These are phyloP conservation scores for Epichloe typhina DNA, from an alignment of 2,329 filamentous ascomycete genomes.

Conservation along the genomic window DNA sequence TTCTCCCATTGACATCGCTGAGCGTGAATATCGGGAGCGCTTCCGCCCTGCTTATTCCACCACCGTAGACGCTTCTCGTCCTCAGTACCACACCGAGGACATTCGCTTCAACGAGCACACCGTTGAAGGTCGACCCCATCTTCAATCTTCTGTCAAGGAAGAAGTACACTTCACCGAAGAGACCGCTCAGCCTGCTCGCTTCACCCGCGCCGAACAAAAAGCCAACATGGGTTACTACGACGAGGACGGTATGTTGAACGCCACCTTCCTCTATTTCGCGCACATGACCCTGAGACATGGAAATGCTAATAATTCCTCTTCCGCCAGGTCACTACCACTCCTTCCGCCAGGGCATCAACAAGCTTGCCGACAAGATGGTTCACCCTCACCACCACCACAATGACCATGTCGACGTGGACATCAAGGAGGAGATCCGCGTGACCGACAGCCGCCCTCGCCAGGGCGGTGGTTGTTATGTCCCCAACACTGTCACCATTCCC, in stretches of 20 bases:
- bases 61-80: constrained; percentile 21
- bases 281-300: constrained; percentile 2
- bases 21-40: constrained; percentile 53
- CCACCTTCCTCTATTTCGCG: not conserved
- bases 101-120: constrained; percentile 22
- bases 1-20: constrained; percentile 47
- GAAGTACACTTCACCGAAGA: constrained; percentile 50
- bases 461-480: constrained; percentile 25
- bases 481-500: constrained; percentile 93
- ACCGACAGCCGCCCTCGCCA: constrained; percentile 16
- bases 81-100: constrained; percentile 19
- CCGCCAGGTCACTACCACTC: constrained; percentile 46
- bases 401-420: constrained; percentile 37
- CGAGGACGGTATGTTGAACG: constrained; percentile 38
- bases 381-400: constrained; percentile 30
- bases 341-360: constrained; percentile 42
- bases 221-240: constrained; percentile 55
- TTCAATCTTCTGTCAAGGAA: constrained; percentile 36
- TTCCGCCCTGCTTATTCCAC: constrained; percentile 37
- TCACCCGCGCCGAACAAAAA: constrained; percentile 28
- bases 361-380: constrained; percentile 41
- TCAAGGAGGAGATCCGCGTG: constrained; percentile 15
- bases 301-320: constrained; percentile 8
- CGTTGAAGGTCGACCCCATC: constrained; percentile 20
- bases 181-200: constrained; percentile 45